Evolutionary conservation across 306 rosid genomes (phyloP), one percentile per base, ranked within the genome.

Genomic region (Canavalia gladiata): DNA sequence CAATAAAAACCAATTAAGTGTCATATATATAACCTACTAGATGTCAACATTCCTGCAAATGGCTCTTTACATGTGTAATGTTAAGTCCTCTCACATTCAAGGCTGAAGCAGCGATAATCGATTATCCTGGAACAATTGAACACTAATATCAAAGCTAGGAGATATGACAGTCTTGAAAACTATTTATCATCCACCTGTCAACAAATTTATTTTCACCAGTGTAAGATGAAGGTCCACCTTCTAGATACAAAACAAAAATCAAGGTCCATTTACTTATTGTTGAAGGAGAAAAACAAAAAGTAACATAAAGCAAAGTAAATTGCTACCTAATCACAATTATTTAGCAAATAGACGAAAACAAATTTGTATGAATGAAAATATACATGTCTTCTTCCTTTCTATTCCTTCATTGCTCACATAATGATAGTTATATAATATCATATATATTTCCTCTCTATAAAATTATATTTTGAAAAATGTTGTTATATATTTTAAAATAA

Each of bases 31-130:
- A 2, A 39, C 35, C 12, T 41, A 45, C 4, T 9, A 78, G 52
- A 11, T 13, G 34, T 66, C 25, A 11, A 46, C 7, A 9, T 63
- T 89, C 98, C 97, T 92, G 99, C 86, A 95, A 90, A 80, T 95
- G 99, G 74, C 99, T 95, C 89, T 95, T 95, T 4, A 92, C 94
- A 85, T 95, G 99, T 31, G 94, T 92, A 78, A 95, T 92, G 87
- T 89, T 91, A 59, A 95, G 94, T 74, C 97, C 99, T 89, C 89
- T 90, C 42, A 95, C 97, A 83, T 90, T 92, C 99, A 95, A 18
- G 25, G 25, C 25, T 18, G 25, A 18, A 18, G 25, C 0, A 18
- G 25, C 25, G 25, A 18, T 18, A 18, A 18, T 18, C 25, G 25
- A 18, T 18, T 18, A 18, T 18, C 25, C 25, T 18, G 25, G 25